Base-by-base conservation (phyloP, 768 basidiomycete species). In the Russula foetens region DNA sequence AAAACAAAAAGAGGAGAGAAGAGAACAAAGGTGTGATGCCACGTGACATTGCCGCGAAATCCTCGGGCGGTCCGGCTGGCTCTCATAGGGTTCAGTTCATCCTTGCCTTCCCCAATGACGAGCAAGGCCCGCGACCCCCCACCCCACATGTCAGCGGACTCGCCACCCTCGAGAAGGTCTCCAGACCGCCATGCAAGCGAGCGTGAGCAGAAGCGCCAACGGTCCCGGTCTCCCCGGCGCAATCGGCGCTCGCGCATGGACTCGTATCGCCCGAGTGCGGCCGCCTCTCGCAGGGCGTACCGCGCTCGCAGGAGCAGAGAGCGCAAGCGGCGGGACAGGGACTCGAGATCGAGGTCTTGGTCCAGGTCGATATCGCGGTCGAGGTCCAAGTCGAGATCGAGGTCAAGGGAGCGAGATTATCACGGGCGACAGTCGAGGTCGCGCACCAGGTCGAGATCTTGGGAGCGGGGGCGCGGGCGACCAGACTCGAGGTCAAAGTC, bases 321-420 rank as follows among this genome's bases (percentile, higher is more conserved):
- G 21, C 56, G 24, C 38, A 57, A 6, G n/a, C 28, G 38, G n/a
- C 52, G 38, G 15, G 60, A 62, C 11, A 33, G 50, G 28, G 45
- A 53, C 35, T 58, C 61, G 38, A 57, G 56, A 62, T 62, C 61
- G 38, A 58, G 60, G 54, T 63, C 62, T 3, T 21, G 38, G 17
- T 59, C 62, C 12, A 21, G 58, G 54, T 66, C 62, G 11, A n/a
- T 49, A 19, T 63, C 53, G 24, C 41, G 55, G 29, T 55, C 60
- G 8, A n/a, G 59, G 48, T 62, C 61, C 0, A 58, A 59, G 53
- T 70, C 69, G 51, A 71, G 64, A 59, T 79, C 78, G 12, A 73
- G 72, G 61, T 75, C 75, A 6, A 71, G 67, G 45, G 70, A 70
- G n/a, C 65, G 68, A 62, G 73, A 74, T 47, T 64, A 56, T 28